Evolutionary conservation across 1,139 yeast species (phyloP), one percentile per base, ranked within the genome.

Genomic region (Candida albicans): DNA sequence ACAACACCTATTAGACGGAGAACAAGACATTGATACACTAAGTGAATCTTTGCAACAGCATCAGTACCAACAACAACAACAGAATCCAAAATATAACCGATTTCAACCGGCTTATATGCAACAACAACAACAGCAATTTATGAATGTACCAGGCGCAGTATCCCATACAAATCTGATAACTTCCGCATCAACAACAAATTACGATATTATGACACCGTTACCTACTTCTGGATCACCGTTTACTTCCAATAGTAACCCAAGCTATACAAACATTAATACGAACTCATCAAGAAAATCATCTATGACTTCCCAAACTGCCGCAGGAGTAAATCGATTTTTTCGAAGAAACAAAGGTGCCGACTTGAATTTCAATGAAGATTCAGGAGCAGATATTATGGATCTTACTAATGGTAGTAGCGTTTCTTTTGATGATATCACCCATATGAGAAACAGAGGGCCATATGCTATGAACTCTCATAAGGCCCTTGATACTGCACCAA

Each of bases 341-440:
- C 70, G 75, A 44, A 61, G 77, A 39, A 70, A 70, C 35, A 67
- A 62, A 33, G 65, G 53, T 14, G 64, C 53, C 9, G 68, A 61
- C 38, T 45, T 35, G 2, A 48, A 48, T 13, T 75, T 72, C 45
- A 85, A 80, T 45, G 87, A 76, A 9, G 86, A 80, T 18, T 68
- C 64, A 2, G 80, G 81, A 7, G 70, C 75, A 9, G 74, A 76
- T 41, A 74, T 76, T 35, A 70, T 68, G 24, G 71, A 72, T 10
- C 49, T 70, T 10, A 59, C 74, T 8, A 61, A 63, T 26, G 69
- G 73, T 2, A 63, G 66, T 2, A 65, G 68, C 35, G 70, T 84
- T 48, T 77, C 88, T 0, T 81, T 83, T 51, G 80, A 79, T 50
- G 91, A 85, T 54, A 68, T 86, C 10, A 66, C 80, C 28, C 84